Percentiles rank a stretch among this genome's conserved stretches.
Evolutionary conservation across 257 asterid genomes (phyloP).

Genomic region (Handroanthus guayacan): DNA sequence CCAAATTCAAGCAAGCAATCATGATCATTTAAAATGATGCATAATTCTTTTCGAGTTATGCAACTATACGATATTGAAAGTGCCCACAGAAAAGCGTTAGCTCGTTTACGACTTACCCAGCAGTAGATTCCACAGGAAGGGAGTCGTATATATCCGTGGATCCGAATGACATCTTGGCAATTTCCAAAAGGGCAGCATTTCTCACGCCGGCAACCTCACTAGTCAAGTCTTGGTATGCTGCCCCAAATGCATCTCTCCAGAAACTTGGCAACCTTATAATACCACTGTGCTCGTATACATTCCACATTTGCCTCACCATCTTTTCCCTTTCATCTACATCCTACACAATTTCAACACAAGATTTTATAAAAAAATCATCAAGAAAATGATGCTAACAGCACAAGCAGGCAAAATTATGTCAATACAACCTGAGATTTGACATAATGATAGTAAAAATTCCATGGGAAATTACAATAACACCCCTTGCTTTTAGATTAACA

Average conservation of each 20-base stretch:
- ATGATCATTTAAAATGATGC: too few species aligned
- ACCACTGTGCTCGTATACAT: constrained; percentile 76
- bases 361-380: constrained; percentile 8
- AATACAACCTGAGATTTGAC: too few species aligned
- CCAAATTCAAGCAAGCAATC: neutral
- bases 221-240: constrained; percentile 86
- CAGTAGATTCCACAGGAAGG: constrained; percentile 43
- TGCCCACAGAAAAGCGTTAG: neutral
- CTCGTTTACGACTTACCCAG: constrained; percentile 36
- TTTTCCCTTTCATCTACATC: constrained; percentile 92
- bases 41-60: too few species aligned
- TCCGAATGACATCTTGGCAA: constrained; percentile 86
- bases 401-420: neutral
- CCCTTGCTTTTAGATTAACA: too few species aligned
- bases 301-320: constrained; percentile 91
- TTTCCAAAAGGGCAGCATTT: constrained; percentile 73
- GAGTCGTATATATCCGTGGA: constrained; percentile 53
- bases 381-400: neutral
- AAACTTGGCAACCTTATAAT: constrained; percentile 64
- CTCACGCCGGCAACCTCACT: constrained; percentile 59
- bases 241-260: constrained; percentile 94
- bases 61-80: neutral
- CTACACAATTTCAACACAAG: constrained; percentile 46
- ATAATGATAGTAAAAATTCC: too few species aligned
- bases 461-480: too few species aligned